Conservation (phyloP, 495 filamentous ascomycete species). For the Neurospora pannonica region DNA sequence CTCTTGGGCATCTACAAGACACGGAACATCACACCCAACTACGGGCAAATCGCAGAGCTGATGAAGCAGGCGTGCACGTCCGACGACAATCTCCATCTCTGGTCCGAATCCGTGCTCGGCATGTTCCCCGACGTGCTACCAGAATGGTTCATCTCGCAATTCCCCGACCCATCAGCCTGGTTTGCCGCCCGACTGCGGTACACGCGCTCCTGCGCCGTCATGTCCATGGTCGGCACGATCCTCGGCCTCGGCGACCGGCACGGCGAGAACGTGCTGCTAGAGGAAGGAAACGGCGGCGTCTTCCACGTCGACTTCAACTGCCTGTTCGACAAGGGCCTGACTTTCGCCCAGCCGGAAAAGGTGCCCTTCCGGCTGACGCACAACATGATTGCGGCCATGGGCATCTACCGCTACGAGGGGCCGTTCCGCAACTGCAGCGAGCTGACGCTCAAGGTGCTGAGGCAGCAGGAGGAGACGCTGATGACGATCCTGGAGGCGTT, state of each 20-base stretch:
- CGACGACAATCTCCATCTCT: slow-evolving; percentile 49
- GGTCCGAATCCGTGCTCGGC: slow-evolving; percentile 54
- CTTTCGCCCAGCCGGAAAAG: slow-evolving; percentile 86
- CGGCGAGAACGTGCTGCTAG: slow-evolving; percentile 92
- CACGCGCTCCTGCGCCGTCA: slow-evolving; percentile 87
- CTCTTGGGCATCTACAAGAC: slow-evolving; percentile 67
- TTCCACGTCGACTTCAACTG: slow-evolving; percentile 99
- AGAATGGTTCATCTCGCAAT: slow-evolving; percentile 92
- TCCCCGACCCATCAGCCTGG: slow-evolving; percentile 86
- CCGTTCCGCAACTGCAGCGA: slow-evolving; percentile 89
- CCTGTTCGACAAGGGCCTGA: slow-evolving; percentile 96
- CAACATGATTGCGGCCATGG: slow-evolving; percentile 97
- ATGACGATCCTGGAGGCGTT: slow-evolving; percentile 97
- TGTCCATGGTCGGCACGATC: slow-evolving; percentile 95
- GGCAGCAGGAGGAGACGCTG: slow-evolving; percentile 87
- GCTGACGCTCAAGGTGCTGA: slow-evolving; percentile 70
- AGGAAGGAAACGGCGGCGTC: slow-evolving; percentile 87
- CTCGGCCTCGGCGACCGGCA: slow-evolving; percentile 95
- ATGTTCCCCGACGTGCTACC: slow-evolving; percentile 75
- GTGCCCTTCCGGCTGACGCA: slow-evolving; percentile 98
- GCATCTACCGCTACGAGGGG: slow-evolving; percentile 83
- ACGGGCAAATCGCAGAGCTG: slow-evolving; percentile 32
- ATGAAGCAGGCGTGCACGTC: slow-evolving; percentile 37
- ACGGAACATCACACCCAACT: slow-evolving; percentile 49
- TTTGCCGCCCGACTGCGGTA: slow-evolving; percentile 85